Base-by-base conservation (phyloP, 495 filamentous ascomycete species). In the Penicillium lividum region DNA sequence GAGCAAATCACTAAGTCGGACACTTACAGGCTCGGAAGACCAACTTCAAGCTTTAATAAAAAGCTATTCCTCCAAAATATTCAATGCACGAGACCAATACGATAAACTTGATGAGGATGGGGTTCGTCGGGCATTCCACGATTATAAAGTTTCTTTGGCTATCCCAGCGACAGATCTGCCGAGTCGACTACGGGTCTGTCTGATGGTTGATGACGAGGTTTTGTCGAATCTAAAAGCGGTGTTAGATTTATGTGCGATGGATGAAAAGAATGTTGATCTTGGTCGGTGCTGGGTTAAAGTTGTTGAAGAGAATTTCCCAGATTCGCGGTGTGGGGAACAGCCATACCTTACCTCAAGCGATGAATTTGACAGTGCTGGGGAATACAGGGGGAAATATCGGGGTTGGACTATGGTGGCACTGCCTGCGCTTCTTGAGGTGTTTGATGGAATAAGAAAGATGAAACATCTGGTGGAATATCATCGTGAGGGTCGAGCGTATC, bases 231-330 rank as follows among this genome's bases (percentile, higher is more conserved):
- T 68, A 16, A 55, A 47, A 46, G 30, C 30, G 16, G 29, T 59
- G 29, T 28, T 63, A 27, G 54, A 64, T 43, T 10, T 22, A n/a
- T 57, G 58, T 22, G 40, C 45, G 5, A 46, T 49, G 53, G 30
- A 13, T 5, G 59, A 53, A 10, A 53, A 54, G 15, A 53, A 53
- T 40, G 27, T 56, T 7, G 55, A 64, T 49, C 22, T 64, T 15
- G 51, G 40, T 4, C 28, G 46, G 31, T 67, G 65, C 49, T 69
- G 62, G 53, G 62, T 73, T 2, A 72, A 68, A 38, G 53, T 70
- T n/a, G 46, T 73, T 27, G 71, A 74, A 56, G 68, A 74, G 34
- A 74, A 72, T 54, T 74, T 68, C 27, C 71, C 69, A 4, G 69
- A 70, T 56, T 47, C 53, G 22, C 49, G 58, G 16, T 60, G 62